Evolutionary conservation across 2,329 filamentous ascomycete species (phyloP), one percentile per base, ranked within the genome.

Genomic region (Elsinoe batatas): DNA sequence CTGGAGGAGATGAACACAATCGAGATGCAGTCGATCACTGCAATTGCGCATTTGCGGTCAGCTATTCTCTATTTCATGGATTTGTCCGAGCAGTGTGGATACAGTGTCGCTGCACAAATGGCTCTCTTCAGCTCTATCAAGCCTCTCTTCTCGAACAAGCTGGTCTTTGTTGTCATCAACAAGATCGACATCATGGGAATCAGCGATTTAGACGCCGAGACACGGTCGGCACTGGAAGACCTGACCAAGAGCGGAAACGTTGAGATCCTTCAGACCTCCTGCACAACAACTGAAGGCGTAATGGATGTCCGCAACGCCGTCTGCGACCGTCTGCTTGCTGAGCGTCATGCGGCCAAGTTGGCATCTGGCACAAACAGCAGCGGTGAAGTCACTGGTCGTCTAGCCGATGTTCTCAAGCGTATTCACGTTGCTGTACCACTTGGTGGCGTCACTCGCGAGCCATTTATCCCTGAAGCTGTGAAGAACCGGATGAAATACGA

Each of bases 1-100:
- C 82, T 98, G 7, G 93, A 97, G 74, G 93, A 97, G 76, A 98
- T 97, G 93, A 95, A 96, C 75, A 97, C 93, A 3, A 98, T 98
- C 68, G 93, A 98, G 74, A 97, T 97, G 89, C 93, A 97, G 77
- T 87, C 87, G 59, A 96, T 98, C 63, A 97, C 91, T 15, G 93
- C 94, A 10, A 95, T 98, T 74, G 93, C 93, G 53, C 94, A 98
- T 76, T 78, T 98, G 68, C 83, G 91, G 65, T 94, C 91, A 40
- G 91, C 91, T 56, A 94, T 98, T 61, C 78, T 97, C 58, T 97
- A 97, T 74, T 97, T 97, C 69, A 95, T 97, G 88, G 91, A 97
- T 76, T 77, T 96, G 59, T 95, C 88, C 18, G 91, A 96, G 76
- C 89, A 95, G 76, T 96, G 91, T 65, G 93, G 93, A 57, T 98